phyloP scores from a whole-genome alignment of 2,329 filamentous ascomycete species.

The Aureobasidium vineae region DNA sequence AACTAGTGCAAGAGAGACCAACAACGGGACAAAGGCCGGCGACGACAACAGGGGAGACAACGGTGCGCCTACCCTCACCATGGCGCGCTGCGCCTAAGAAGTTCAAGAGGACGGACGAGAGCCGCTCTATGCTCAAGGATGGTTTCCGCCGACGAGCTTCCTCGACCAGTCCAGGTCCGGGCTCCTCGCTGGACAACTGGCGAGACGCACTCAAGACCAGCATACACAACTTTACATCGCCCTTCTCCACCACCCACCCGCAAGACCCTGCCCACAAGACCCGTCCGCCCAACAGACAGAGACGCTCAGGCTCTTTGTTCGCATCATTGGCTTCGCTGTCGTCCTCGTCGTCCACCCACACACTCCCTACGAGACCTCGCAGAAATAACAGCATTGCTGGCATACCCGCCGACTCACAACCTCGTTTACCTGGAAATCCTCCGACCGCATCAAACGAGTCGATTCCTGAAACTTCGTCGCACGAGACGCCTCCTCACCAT shows the following conservation, averaged over 20 bases:
- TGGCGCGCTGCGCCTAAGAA: conserved; percentile 45
- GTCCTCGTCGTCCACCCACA: background rate
- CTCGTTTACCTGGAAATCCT: background rate
- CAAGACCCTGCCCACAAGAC: conserved; percentile 28
- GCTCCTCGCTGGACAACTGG: conserved; percentile 30
- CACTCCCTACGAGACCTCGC: background rate
- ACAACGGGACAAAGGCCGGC: conserved; percentile 2
- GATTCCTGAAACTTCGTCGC: background rate
- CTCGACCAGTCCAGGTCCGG: conserved; percentile 31
- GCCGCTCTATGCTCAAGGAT: conserved; percentile 42
- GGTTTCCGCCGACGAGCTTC: conserved; percentile 42
- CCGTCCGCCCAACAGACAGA: conserved; percentile 24
- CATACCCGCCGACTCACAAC: conserved; percentile 1
- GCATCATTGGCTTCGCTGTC: conserved; percentile 13
- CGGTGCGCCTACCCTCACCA: conserved; percentile 44
- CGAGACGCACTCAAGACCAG: conserved; percentile 35
- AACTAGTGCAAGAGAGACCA: background rate
- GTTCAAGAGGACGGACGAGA: conserved; percentile 40
- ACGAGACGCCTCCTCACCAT: background rate
- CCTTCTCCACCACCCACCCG: conserved; percentile 31
- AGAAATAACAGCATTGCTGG: background rate
- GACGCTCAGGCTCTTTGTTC: conserved; percentile 24
- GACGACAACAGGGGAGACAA: background rate
- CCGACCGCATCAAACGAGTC: background rate
- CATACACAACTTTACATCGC: conserved; percentile 34